Base-by-base conservation (phyloP, 345 rosid species). In the Microcos paniculata region DNA sequence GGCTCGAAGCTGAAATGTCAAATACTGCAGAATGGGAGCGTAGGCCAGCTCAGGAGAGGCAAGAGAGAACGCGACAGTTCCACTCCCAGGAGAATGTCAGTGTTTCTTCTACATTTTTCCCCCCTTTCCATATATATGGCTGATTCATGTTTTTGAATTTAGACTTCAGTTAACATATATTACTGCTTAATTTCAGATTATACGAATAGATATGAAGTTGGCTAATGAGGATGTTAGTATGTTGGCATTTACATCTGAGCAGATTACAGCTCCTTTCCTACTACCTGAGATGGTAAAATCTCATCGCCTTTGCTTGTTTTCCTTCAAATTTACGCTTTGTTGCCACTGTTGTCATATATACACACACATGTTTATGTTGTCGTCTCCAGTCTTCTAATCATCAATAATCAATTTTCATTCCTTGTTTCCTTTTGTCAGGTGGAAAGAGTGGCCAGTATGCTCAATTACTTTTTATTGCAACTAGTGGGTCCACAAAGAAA, bases 401-500 rank as follows among this genome's bases (percentile, higher is more conserved):
- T 31, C 51, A 12, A 23, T 42, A 21, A 78, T 53, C 24, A 3
- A 28, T 45, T 49, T 45, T 67, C 28, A 7, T 45, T 67, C n/a
- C 2, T 31, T 28, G 45, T 49, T 38, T 62, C 73, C 28, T 28
- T 49, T 90, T 67, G 57, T 26, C 85, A 96, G 99, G 93, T 93
- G 74, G 99, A 96, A 68, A 89, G 99, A 84, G 98, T 96, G 76
- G 98, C 99, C 33, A 92, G 81, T 83, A 96, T 96, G 99, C 94
- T 96, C 81, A 96, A 96, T 77, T 96, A 93, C 87, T 96, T 96
- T 78, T 78, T 96, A 76, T 85, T 96, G 80, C 99, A 96, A 82
- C 97, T 96, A 56, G 99, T 94, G 69, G 98, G 98, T 61, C 99
- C 99, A 63, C 98, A 96, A 66, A 90, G 98, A 73, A 96, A 89